These are phyloP conservation scores for Discostella stelligeroides DNA, from an alignment of 108 stramenopile genomes.

Conservation along the genomic window DNA sequence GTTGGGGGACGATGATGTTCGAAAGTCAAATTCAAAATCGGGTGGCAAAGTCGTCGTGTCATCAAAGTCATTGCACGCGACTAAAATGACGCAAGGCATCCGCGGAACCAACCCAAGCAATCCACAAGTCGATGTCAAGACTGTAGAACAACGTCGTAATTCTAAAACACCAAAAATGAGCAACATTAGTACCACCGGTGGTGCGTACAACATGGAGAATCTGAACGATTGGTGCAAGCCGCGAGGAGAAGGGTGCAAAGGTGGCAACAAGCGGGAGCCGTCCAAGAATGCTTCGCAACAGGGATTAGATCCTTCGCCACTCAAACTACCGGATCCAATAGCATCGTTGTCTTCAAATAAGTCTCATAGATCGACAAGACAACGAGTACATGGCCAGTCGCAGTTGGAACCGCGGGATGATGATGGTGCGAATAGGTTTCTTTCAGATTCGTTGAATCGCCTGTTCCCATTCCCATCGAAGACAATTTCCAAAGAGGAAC, in stretches of 20 bases:
- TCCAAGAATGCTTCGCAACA: constrained; percentile 2
- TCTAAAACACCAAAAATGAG: constrained; percentile 45
- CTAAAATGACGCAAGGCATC: constrained; percentile 7
- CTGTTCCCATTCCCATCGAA: constrained; percentile 21
- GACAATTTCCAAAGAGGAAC: background rate
- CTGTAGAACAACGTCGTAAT: constrained; percentile 27
- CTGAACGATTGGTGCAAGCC: background rate
- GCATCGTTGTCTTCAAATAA: background rate
- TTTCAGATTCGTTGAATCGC: constrained; percentile 16
- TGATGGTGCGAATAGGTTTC: background rate
- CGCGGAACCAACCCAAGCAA: background rate
- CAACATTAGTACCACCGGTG: constrained; percentile 26
- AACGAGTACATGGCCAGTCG: background rate
- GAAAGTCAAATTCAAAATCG: background rate
- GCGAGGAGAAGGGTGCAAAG: no score
- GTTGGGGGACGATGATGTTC: background rate
- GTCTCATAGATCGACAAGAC: background rate
- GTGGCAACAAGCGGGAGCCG: background rate
- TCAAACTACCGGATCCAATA: constrained; percentile 37
- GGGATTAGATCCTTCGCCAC: constrained; percentile 35
- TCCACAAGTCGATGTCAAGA: background rate
- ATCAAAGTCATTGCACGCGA: background rate
- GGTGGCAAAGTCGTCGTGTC: background rate
- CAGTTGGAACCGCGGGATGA: no score
- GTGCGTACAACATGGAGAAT: constrained; percentile 13